Evolutionary conservation across 2,329 filamentous ascomycete genomes (phyloP).

Genomic region (Cryphonectria radicalis): DNA sequence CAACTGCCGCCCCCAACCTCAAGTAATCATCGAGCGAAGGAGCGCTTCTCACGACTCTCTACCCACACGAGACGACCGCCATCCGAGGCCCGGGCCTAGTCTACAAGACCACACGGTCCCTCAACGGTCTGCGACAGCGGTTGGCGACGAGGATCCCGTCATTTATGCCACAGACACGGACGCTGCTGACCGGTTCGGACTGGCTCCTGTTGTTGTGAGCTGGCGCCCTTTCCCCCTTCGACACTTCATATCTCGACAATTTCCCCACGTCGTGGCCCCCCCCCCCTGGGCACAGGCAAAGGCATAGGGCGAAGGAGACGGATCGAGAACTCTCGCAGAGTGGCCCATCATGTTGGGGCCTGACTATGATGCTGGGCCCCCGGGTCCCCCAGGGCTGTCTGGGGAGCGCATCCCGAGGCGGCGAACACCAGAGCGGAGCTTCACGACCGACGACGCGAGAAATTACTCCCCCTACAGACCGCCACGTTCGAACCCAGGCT

Average conservation of each 20-base stretch:
- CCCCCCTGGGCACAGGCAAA: conserved; percentile 3
- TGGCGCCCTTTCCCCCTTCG: conserved; percentile 15
- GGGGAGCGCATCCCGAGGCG: conserved; percentile 43
- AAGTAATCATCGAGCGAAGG: conserved; percentile 21
- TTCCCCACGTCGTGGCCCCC: background rate
- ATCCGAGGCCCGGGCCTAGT: conserved; percentile 17
- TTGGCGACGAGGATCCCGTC: conserved; percentile 16
- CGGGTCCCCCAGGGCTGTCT: conserved; percentile 44
- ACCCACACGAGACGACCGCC: conserved; percentile 22
- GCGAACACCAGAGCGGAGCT: conserved; percentile 30
- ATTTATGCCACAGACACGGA: conserved; percentile 27
- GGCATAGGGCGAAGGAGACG: conserved; percentile 21
- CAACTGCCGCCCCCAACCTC: conserved; percentile 25
- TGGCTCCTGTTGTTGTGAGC: conserved; percentile 24
- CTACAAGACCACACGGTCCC: conserved; percentile 17
- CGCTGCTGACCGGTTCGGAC: conserved; percentile 25
- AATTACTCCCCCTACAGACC: conserved; percentile 36
- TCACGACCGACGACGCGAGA: conserved; percentile 32
- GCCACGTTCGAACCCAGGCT: conserved; percentile 32
- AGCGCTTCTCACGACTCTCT: conserved; percentile 12
- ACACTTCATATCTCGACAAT: conserved; percentile 17
- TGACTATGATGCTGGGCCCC: conserved; percentile 50
- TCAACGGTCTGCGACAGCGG: conserved; percentile 25
- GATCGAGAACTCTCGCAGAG: conserved; percentile 15
- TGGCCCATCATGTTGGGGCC: conserved; percentile 46